Conservation (phyloP, 2,329 filamentous ascomycete genomes). For the Cordyceps militaris region DNA sequence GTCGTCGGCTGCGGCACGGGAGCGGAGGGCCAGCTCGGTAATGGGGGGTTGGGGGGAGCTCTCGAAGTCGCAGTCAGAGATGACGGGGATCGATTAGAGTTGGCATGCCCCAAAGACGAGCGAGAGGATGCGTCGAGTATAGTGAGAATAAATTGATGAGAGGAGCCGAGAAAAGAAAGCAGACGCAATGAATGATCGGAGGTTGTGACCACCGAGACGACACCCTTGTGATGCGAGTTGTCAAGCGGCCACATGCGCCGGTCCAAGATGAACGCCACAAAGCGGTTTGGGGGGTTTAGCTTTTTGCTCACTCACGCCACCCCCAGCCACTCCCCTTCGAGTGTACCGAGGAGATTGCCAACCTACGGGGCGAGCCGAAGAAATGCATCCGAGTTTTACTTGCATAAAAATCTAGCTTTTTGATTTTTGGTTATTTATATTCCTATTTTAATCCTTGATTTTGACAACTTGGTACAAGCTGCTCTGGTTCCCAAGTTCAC, state of each 20-base stretch:
- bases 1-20: conserved; percentile 16
- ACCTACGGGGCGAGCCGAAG: too few relatives aligned
- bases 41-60: neutral
- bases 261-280: conserved; percentile 1
- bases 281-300: neutral
- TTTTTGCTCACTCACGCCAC: neutral
- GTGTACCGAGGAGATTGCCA: neutral
- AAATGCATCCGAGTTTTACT: too few relatives aligned
- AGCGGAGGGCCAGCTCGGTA: conserved; percentile 5
- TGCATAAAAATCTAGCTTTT: too few relatives aligned
- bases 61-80: neutral
- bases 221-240: conserved; percentile 8
- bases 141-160: neutral
- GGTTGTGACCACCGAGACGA: conserved; percentile 11
- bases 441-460: too few relatives aligned
- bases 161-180: neutral
- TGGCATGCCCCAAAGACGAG: conserved; percentile 1
- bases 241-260: conserved; percentile 5
- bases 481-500: too few relatives aligned
- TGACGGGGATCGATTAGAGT: neutral
- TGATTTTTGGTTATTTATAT: too few relatives aligned
- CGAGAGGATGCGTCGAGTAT: neutral
- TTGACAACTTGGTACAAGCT: too few relatives aligned
- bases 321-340: neutral
- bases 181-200: conserved; percentile 7